A percentile compares a stretch with the other conserved stretches of the same genome.
Evolutionary conservation across 352 stramenopile species (phyloP).

Genomic region (Pythium grandisporangium): DNA sequence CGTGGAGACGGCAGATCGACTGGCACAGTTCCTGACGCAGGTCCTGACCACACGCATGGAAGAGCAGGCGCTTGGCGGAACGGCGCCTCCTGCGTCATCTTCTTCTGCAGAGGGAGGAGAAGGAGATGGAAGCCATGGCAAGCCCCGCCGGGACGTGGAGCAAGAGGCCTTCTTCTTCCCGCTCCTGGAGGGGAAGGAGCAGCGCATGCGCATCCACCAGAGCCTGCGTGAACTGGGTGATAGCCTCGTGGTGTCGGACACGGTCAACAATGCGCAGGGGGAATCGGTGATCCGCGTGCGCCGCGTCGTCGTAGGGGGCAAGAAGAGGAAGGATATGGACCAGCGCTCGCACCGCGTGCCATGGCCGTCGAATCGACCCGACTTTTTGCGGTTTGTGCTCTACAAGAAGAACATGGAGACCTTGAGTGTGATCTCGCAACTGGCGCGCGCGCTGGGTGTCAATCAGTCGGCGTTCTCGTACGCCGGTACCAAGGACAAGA

Average conservation of each 20-base stretch:
- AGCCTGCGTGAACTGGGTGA: conserved; percentile 62
- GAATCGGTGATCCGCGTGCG: conserved; percentile 66
- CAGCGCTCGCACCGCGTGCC: conserved; percentile 28
- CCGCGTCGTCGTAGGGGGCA: conserved; percentile 70
- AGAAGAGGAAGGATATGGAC: conserved; percentile 82
- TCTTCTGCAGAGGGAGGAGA: too few species aligned
- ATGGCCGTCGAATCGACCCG: conserved; percentile 60
- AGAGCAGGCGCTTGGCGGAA: not conserved
- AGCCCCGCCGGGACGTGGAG: too few species aligned
- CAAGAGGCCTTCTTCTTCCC: conserved; percentile 56
- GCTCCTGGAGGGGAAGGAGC: conserved; percentile 74
- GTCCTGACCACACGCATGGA: conserved; percentile 14
- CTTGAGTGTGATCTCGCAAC: conserved; percentile 70
- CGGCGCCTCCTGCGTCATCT: not conserved
- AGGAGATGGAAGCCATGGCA: too few species aligned
- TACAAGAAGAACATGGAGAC: conserved; percentile 98
- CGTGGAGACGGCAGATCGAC: conserved; percentile 18
- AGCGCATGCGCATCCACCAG: conserved; percentile 79
- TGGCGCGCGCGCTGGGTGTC: conserved; percentile 64
- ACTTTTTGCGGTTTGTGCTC: conserved; percentile 93
- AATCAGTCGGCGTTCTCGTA: conserved; percentile 82
- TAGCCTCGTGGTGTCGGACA: conserved; percentile 76
- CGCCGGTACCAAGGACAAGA: conserved; percentile 97
- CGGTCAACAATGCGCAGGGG: conserved; percentile 56
- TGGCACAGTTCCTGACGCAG: conserved; percentile 29